These are phyloP conservation scores for Fraxinus quadrangulata DNA, from an alignment of 257 asterid species.

Conservation along the genomic window DNA sequence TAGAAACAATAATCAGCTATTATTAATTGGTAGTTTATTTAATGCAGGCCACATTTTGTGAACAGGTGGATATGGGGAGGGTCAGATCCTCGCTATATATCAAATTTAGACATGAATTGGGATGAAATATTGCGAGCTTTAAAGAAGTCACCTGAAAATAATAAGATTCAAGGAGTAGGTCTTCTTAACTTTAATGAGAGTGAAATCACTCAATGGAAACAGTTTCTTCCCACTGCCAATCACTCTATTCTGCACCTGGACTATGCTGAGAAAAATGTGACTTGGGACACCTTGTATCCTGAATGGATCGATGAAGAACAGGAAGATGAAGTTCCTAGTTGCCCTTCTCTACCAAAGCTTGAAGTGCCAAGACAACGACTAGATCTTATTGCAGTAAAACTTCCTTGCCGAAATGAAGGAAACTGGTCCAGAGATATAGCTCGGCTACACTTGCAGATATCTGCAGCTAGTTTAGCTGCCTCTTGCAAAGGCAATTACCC, in stretches of 20 bases:
- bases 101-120: constrained; percentile 55
- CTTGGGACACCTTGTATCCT: constrained; percentile 76
- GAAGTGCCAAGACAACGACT: constrained; percentile 55
- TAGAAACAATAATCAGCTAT: not conserved
- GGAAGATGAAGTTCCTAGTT: constrained; percentile 65
- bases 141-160: constrained; percentile 30
- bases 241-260: constrained; percentile 51
- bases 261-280: constrained; percentile 50
- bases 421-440: constrained; percentile 86
- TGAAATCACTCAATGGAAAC: constrained; percentile 61
- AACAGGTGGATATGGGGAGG: constrained; percentile 78
- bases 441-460: constrained; percentile 71
- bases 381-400: constrained; percentile 76
- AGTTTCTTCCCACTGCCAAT: constrained; percentile 45
- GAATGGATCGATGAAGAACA: constrained; percentile 98
- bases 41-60: constrained; percentile 74
- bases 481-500: constrained; percentile 55
- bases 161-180: constrained; percentile 43
- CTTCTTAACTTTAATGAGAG: constrained; percentile 65
- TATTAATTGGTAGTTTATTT: constrained; percentile 26
- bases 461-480: constrained; percentile 65
- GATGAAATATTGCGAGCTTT: constrained; percentile 38
- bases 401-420: constrained; percentile 73
- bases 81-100: constrained; percentile 63
- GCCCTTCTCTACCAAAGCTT: constrained; percentile 66